A percentile compares a stretch with the other conserved stretches of the same genome.
phyloP scores from a whole-genome alignment of 2,329 filamentous ascomycete genomes.

The Fusarium bactridioides region DNA sequence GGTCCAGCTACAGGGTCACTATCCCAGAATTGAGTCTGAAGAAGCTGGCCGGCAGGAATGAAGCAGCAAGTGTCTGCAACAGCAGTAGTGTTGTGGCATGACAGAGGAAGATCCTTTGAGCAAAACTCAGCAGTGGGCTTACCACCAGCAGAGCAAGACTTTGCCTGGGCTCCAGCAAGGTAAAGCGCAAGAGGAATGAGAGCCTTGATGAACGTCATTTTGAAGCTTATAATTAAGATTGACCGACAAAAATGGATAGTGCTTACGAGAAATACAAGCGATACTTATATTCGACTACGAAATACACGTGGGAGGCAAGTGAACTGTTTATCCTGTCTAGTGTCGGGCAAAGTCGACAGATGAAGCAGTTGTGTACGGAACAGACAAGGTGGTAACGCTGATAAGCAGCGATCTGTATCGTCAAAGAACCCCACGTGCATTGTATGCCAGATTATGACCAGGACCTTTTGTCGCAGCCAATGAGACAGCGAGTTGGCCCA shows the following conservation, averaged over 20 bases:
- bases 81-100: slow-evolving; percentile 68
- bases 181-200: slow-evolving; percentile 21
- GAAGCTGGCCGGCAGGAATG: slow-evolving; percentile 73
- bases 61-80: slow-evolving; percentile 77
- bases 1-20: slow-evolving; percentile 70
- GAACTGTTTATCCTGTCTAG: neutral
- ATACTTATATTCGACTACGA: neutral
- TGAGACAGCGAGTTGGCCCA: neutral
- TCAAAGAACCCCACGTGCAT: slow-evolving; percentile 32
- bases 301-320: slow-evolving; percentile 1
- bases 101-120: slow-evolving; percentile 31
- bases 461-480: slow-evolving; percentile 32
- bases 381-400: slow-evolving; percentile 3
- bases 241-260: neutral
- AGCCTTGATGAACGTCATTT: slow-evolving; percentile 12
- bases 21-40: slow-evolving; percentile 84
- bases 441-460: slow-evolving; percentile 20
- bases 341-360: slow-evolving; percentile 12
- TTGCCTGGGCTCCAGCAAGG: slow-evolving; percentile 7
- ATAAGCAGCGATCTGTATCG: slow-evolving; percentile 24
- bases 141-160: neutral
- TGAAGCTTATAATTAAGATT: neutral
- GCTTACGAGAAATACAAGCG: neutral
- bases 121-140: slow-evolving; percentile 15
- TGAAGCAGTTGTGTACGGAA: slow-evolving; percentile 27